These are phyloP conservation scores for Paramecium tetraurelia DNA, from an alignment of 73 alveolate species.

Conservation along the genomic window DNA sequence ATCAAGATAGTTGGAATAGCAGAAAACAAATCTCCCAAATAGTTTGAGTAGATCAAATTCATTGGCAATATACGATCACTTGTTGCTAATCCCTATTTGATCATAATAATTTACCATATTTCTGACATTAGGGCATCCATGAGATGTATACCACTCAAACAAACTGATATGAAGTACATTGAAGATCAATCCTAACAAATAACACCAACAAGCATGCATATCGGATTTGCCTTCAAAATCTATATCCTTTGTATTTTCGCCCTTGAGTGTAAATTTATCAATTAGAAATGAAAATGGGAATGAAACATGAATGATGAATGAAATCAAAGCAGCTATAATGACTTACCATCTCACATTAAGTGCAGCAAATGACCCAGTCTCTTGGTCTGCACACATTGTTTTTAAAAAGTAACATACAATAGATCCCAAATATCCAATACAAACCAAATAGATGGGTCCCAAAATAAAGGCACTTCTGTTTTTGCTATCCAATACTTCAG, in stretches of 20 bases:
- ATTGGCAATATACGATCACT: constrained; percentile 2
- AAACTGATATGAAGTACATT: constrained; percentile 31
- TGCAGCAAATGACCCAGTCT: constrained; percentile 44
- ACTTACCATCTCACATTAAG: constrained; percentile 43
- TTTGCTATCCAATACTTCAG: background rate
- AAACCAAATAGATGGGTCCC: background rate
- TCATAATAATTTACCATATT: constrained; percentile 28
- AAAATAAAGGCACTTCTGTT: background rate
- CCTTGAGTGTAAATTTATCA: background rate
- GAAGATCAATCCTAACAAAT: background rate
- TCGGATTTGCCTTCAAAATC: background rate
- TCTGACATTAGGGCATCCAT: constrained; percentile 53
- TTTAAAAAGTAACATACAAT: background rate
- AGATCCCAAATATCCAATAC: background rate
- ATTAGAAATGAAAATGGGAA: background rate
- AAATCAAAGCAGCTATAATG: constrained; percentile 19
- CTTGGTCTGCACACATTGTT: constrained; percentile 17
- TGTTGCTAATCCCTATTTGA: constrained; percentile 17
- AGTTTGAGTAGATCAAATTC: constrained; percentile 34
- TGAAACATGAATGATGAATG: background rate
- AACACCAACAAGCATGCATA: constrained; percentile 42
- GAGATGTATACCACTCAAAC: constrained; percentile 36
- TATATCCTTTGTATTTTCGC: background rate
- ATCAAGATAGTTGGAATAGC: background rate
- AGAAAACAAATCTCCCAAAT: constrained; percentile 42